Percentiles rank a stretch among this genome's conserved stretches.
These are phyloP conservation scores for Gentiana macrophylla DNA, from an alignment of 257 asterid genomes.

Conservation along the genomic window DNA sequence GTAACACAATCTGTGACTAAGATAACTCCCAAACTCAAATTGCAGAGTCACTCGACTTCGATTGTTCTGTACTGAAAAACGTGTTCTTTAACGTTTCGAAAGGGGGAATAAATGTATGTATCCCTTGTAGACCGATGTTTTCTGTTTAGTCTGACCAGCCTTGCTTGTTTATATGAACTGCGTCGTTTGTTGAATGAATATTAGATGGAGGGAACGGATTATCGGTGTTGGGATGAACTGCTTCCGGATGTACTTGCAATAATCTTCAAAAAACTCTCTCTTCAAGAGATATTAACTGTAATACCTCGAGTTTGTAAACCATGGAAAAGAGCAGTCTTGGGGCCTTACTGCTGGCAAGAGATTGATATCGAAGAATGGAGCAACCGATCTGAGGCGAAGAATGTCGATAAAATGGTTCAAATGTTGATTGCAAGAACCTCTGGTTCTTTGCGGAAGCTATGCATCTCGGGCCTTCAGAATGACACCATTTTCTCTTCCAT, in stretches of 20 bases:
- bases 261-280: conserved; percentile 27
- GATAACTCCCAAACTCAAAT: too few relatives aligned
- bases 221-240: conserved; percentile 27
- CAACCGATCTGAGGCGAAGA: conserved; percentile 8
- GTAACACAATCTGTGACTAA: too few relatives aligned
- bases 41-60: too few relatives aligned
- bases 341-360: conserved; percentile 43
- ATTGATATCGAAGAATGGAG: conserved; percentile 40
- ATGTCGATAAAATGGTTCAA: conserved; percentile 25
- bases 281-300: conserved; percentile 28
- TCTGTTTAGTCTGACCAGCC: not conserved
- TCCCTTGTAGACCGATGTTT: not conserved
- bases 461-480: conserved; percentile 18
- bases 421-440: conserved; percentile 21
- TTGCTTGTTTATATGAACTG: not conserved
- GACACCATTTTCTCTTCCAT: conserved; percentile 21
- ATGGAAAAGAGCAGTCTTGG: conserved; percentile 24
- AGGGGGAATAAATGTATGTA: not conserved
- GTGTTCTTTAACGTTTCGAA: not conserved
- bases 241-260: conserved; percentile 33
- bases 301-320: conserved; percentile 35
- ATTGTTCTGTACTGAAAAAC: too few relatives aligned
- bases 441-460: conserved; percentile 21
- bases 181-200: conserved; percentile 2
- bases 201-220: conserved; percentile 21